These are phyloP conservation scores for Ambrosia trifida DNA, from an alignment of 129 eudicot species.

Conservation along the genomic window DNA sequence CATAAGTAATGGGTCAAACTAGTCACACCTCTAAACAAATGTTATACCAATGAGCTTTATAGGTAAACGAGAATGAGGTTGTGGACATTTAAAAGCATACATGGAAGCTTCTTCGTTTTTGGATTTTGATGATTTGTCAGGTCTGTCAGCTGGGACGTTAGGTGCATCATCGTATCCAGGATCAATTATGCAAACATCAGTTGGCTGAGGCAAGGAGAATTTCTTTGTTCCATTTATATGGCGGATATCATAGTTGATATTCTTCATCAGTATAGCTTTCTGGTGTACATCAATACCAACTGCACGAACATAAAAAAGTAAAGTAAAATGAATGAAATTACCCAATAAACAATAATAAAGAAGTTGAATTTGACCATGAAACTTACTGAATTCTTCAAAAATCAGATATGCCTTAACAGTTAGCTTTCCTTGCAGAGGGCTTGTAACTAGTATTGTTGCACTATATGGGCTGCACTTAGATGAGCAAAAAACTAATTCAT, in stretches of 20 bases:
- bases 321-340: constrained; percentile 17
- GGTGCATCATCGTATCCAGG: constrained; percentile 32
- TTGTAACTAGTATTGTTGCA: constrained; percentile 55
- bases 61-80: constrained; percentile 4
- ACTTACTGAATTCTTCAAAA: constrained; percentile 82
- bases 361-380: constrained; percentile 6
- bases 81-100: constrained; percentile 39
- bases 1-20: not conserved
- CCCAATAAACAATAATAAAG: constrained; percentile 3
- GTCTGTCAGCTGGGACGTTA: constrained; percentile 32
- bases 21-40: constrained; percentile 1
- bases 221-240: constrained; percentile 45
- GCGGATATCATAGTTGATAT: constrained; percentile 31
- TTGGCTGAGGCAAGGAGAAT: constrained; percentile 43
- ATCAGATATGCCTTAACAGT: constrained; percentile 81
- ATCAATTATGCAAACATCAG: constrained; percentile 43
- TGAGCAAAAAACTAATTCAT: constrained; percentile 6
- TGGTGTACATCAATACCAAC: constrained; percentile 93
- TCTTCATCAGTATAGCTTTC: constrained; percentile 51
- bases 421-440: constrained; percentile 73
- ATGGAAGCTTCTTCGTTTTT: constrained; percentile 40
- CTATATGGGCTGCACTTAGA: constrained; percentile 76
- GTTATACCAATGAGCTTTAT: not conserved
- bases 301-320: constrained; percentile 48
- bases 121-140: constrained; percentile 31